Conservation (phyloP, 441 rosid species). For the Bruguiera hainesii region DNA sequence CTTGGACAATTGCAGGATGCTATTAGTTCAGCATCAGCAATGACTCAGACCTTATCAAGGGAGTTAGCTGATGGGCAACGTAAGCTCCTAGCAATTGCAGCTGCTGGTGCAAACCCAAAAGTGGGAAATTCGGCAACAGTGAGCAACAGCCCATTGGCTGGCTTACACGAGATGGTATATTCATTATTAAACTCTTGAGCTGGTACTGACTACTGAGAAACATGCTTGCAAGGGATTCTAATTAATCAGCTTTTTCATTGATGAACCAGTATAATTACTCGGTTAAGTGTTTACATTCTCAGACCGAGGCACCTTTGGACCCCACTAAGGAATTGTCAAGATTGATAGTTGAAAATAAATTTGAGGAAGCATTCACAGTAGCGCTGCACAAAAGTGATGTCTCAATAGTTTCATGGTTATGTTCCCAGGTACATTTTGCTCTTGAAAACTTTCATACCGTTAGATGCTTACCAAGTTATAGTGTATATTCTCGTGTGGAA, state of each 20-base stretch:
- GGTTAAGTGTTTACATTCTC: constrained; percentile 8
- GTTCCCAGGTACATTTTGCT: constrained; percentile 53
- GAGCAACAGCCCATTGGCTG: constrained; percentile 59
- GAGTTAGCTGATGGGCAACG: constrained; percentile 68
- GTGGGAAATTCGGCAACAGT: constrained; percentile 42
- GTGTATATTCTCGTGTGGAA: not conserved
- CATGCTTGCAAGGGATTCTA: not conserved
- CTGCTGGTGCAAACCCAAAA: constrained; percentile 49
- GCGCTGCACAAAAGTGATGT: constrained; percentile 77
- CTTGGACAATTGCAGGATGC: constrained; percentile 49
- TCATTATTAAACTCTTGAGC: not conserved
- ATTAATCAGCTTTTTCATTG: not conserved
- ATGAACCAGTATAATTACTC: not conserved
- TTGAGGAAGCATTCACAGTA: constrained; percentile 69
- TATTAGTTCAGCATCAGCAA: constrained; percentile 58
- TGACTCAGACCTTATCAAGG: constrained; percentile 57
- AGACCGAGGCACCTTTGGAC: constrained; percentile 55
- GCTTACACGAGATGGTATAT: constrained; percentile 53
- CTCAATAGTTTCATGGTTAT: constrained; percentile 72
- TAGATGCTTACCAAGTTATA: not conserved
- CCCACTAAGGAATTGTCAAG: constrained; percentile 67
- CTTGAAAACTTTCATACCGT: not conserved
- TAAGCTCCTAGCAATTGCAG: constrained; percentile 60
- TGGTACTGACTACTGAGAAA: not conserved
- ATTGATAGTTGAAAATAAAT: constrained; percentile 54